Conservation (phyloP, 208 protist species). For the Leishmania aethiopica region DNA sequence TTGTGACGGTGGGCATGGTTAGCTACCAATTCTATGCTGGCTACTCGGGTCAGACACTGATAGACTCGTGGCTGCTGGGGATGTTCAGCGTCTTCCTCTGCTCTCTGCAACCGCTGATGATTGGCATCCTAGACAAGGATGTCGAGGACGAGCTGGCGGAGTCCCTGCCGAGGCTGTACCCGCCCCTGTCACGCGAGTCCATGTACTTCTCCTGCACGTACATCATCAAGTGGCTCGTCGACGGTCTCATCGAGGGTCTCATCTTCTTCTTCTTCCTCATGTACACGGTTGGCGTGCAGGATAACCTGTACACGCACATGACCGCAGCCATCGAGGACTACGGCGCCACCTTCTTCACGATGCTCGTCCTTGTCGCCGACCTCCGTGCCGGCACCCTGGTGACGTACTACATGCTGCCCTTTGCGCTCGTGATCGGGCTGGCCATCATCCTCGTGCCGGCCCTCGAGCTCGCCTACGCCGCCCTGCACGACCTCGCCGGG, state of each 20-base stretch:
- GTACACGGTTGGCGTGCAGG: constrained; percentile 41
- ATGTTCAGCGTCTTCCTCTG: constrained; percentile 87
- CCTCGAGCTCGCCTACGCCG: constrained; percentile 49
- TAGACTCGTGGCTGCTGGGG: constrained; percentile 85
- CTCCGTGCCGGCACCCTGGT: constrained; percentile 46
- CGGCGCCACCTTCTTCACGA: constrained; percentile 68
- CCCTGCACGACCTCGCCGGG: constrained; percentile 50
- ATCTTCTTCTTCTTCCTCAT: constrained; percentile 62
- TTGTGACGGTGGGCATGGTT: constrained; percentile 81
- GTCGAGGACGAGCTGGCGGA: constrained; percentile 81
- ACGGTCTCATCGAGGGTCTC: constrained; percentile 60
- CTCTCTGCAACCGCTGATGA: constrained; percentile 75
- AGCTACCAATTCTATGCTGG: constrained; percentile 79
- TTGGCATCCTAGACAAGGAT: constrained; percentile 89
- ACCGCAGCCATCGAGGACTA: constrained; percentile 65
- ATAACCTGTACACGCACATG: constrained; percentile 53
- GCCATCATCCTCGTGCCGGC: constrained; percentile 42
- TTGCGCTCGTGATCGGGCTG: constrained; percentile 27
- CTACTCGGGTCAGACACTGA: constrained; percentile 87
- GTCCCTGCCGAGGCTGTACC: constrained; percentile 70
- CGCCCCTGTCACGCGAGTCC: constrained; percentile 56
- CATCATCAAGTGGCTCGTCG: constrained; percentile 67
- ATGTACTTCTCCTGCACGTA: constrained; percentile 76
- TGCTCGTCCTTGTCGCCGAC: constrained; percentile 67
- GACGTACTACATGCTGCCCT: constrained; percentile 64